Evolutionary conservation across 139 green algal genomes (phyloP).

Genomic region (Micractinium conductrix): DNA sequence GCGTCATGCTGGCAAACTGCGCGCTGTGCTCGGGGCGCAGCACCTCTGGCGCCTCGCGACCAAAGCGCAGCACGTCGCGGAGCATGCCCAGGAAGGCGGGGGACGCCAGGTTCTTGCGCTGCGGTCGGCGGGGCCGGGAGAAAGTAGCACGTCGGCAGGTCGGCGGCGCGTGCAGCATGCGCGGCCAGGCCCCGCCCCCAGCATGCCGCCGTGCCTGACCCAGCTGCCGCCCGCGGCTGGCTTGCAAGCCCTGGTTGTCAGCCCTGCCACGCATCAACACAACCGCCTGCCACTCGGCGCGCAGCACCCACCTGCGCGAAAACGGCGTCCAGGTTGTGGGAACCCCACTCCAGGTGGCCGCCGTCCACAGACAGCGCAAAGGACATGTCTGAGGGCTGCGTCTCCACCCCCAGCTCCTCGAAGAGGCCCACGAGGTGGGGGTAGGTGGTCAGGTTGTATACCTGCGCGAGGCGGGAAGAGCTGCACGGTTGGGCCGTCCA

Average conservation of each 20-base stretch:
- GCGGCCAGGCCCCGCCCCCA: too few relatives aligned
- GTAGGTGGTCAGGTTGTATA: conserved; percentile 97
- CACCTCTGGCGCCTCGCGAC: conserved; percentile 79
- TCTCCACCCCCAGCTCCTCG: conserved; percentile 88
- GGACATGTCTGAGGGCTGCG: conserved; percentile 92
- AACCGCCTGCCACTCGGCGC: too few relatives aligned
- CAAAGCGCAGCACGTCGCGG: conserved; percentile 91
- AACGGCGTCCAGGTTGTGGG: conserved; percentile 77
- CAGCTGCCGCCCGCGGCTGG: too few relatives aligned
- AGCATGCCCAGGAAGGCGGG: conserved; percentile 89
- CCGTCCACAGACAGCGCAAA: conserved; percentile 88
- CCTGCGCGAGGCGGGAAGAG: conserved; percentile 48
- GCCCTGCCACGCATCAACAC: too few relatives aligned
- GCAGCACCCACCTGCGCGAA: conserved; percentile 75
- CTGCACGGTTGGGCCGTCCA: background rate
- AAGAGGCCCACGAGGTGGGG: conserved; percentile 93
- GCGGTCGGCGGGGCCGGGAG: too few relatives aligned
- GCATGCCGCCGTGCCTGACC: too few relatives aligned
- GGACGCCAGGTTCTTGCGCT: conserved; percentile 75
- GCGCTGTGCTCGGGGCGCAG: conserved; percentile 18
- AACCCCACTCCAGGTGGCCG: conserved; percentile 92
- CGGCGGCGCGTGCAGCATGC: too few relatives aligned
- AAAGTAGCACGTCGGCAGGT: too few relatives aligned
- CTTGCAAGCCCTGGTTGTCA: too few relatives aligned
- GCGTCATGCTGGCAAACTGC: conserved; percentile 36